Conservation (phyloP, 371 early-diverging fungal species). For the Batrachochytrium dendrobatidis region DNA sequence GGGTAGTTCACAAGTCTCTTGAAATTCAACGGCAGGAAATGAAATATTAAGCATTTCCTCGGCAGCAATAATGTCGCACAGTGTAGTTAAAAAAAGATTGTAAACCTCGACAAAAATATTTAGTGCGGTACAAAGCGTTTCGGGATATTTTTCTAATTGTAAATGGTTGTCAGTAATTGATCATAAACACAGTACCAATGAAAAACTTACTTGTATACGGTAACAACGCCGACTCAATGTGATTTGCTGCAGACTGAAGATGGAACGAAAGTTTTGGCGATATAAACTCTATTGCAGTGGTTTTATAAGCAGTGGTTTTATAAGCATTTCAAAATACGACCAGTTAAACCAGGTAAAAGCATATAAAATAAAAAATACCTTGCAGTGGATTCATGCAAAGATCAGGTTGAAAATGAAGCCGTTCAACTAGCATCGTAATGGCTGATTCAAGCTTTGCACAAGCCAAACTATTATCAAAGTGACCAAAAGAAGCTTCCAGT, state of each 20-base stretch:
- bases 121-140: not conserved
- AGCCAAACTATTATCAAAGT: too few relatives aligned
- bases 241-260: not conserved
- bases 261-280: not conserved
- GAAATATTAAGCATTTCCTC: not conserved
- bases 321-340: not conserved
- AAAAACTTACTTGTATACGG: not conserved
- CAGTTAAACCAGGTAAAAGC: not conserved
- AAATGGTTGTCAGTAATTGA: not conserved
- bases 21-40: not conserved
- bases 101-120: not conserved
- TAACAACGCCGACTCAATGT: not conserved
- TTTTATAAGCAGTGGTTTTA: not conserved
- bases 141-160: not conserved
- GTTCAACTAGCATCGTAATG: too few relatives aligned
- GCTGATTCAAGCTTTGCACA: too few relatives aligned
- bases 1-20: not conserved
- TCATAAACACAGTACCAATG: not conserved
- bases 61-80: not conserved
- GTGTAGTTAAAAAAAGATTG: not conserved
- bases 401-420: constrained; percentile 3
- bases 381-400: not conserved
- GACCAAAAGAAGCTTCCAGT: too few relatives aligned
- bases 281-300: constrained; percentile 1
- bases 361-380: not conserved